Evolutionary conservation across 176 grass and related monocot species (phyloP), one percentile per base, ranked within the genome.

Genomic region (maize (Zea mays)): DNA sequence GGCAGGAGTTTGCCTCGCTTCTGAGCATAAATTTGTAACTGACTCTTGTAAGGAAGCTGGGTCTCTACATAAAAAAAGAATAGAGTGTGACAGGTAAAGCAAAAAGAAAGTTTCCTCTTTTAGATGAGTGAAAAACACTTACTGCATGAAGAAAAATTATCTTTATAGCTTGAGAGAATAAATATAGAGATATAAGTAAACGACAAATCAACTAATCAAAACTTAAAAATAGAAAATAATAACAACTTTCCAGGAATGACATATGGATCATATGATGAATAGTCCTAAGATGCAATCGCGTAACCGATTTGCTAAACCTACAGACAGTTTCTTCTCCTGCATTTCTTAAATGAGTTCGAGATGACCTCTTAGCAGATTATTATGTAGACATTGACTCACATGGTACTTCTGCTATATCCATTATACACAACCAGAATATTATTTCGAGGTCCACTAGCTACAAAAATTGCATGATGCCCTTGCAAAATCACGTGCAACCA

Each of bases 1-100:
- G 91, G 94, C 78, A 86, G 37, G 1, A 34, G 55, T 60, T 84
- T 92, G 37, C 49, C 37, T 60, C 77, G 87, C 85, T 86, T 97
- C 82, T 94, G 94, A 60, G 79, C 70, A 88, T 86, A 88, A 54
- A 66, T 79, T 81, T 88, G 89, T 80, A 97, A 79, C 55, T 88
- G 89, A 45, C 3, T 88, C 89, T 97, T 97, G 60, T 62, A 82
- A 67, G 80, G 34, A 80, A 45, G 34, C 71, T 86, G 87, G 68
- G 3, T 37, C 2, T 69, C 86, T 88, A 67, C 69, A 79, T 62
- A 17, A 62, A 70, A 70, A 45, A 39, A 81, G 21, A 79, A 73
- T 2, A 69, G 37, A 68, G 61, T 56, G 45, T 7, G 1, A n/a
- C 12, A 39, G 36, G 46, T 83, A 79, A 19, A 80, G n/a, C 16